phyloP scores from a whole-genome alignment of 495 filamentous ascomycete species.

The Aspergillus baeticus region DNA sequence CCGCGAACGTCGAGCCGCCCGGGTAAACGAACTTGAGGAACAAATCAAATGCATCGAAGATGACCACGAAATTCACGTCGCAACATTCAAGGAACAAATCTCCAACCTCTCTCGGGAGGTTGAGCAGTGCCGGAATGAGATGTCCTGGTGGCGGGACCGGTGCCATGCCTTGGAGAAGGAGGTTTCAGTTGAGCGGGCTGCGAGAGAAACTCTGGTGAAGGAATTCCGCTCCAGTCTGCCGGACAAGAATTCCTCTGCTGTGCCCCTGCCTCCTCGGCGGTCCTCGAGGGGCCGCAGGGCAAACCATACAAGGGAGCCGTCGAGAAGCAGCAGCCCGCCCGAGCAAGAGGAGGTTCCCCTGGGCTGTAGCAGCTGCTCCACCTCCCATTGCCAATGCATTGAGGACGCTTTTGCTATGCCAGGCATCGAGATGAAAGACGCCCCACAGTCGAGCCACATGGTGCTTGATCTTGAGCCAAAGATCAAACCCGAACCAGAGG shows the following conservation, averaged over 20 bases:
- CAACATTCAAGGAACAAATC: conserved; percentile 46
- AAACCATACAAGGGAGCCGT: not conserved
- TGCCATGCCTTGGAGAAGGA: conserved; percentile 50
- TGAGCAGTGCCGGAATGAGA: conserved; percentile 47
- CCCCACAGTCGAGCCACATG: conserved; percentile 30
- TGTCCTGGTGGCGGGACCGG: conserved; percentile 47
- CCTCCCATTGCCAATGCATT: conserved; percentile 64
- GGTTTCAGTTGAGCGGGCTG: conserved; percentile 41
- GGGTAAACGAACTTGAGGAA: conserved; percentile 83
- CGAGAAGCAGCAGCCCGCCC: conserved; percentile 18
- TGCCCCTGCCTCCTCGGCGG: conserved; percentile 25
- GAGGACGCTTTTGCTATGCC: conserved; percentile 60
- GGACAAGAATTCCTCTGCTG: conserved; percentile 26
- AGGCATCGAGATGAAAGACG: conserved; percentile 27
- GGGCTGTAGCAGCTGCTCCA: conserved; percentile 66
- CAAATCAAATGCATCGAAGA: conserved; percentile 67
- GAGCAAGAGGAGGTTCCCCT: conserved; percentile 38
- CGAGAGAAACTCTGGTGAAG: conserved; percentile 42
- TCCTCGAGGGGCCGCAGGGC: conserved; percentile 6
- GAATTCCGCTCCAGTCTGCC: conserved; percentile 38
- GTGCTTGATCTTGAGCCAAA: conserved; percentile 28
- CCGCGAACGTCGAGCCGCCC: conserved; percentile 79
- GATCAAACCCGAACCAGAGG: conserved; percentile 54
- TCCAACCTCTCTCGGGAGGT: conserved; percentile 50
- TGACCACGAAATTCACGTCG: conserved; percentile 44